phyloP scores from a whole-genome alignment of 768 basidiomycete species.

The Trametes punicea region DNA sequence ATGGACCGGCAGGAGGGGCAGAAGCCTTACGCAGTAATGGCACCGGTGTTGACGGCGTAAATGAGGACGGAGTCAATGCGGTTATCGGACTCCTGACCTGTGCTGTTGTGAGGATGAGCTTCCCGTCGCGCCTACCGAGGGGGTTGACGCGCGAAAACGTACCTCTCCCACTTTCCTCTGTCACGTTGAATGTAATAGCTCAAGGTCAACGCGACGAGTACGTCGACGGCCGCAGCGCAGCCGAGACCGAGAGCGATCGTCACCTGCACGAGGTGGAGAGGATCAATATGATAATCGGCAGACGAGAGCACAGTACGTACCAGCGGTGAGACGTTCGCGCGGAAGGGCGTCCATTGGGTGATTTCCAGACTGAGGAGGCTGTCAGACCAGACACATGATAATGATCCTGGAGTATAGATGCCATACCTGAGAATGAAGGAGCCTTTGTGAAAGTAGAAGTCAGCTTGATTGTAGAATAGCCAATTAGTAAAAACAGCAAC shows the following conservation, averaged over 20 bases:
- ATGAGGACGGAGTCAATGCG: constrained; percentile 3
- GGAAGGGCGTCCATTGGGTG: constrained; percentile 3
- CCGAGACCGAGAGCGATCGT: constrained; percentile 8
- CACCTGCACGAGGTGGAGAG: not conserved
- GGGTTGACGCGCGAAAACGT: not conserved
- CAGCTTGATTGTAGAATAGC: no score
- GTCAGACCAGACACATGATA: not conserved
- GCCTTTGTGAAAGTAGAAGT: not conserved
- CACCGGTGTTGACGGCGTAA: constrained; percentile 8
- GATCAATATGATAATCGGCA: not conserved
- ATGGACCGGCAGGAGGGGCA: not conserved
- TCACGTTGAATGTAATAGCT: not conserved
- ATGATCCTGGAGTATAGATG: not conserved
- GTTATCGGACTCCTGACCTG: not conserved
- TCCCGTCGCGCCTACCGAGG: no score
- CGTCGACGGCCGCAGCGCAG: constrained; percentile 9
- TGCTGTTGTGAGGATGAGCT: not conserved
- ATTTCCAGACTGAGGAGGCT: not conserved
- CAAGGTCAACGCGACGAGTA: not conserved
- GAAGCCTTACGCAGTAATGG: not conserved
- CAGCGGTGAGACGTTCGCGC: not conserved
- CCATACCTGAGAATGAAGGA: constrained; percentile 6
- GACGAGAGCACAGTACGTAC: not conserved
- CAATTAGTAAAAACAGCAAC: not conserved
- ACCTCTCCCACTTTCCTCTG: constrained; percentile 2